A percentile compares a stretch with the other conserved stretches of the same genome.
phyloP scores from a whole-genome alignment of 2,329 filamentous ascomycete genomes.

The Pyricularia sp. region DNA sequence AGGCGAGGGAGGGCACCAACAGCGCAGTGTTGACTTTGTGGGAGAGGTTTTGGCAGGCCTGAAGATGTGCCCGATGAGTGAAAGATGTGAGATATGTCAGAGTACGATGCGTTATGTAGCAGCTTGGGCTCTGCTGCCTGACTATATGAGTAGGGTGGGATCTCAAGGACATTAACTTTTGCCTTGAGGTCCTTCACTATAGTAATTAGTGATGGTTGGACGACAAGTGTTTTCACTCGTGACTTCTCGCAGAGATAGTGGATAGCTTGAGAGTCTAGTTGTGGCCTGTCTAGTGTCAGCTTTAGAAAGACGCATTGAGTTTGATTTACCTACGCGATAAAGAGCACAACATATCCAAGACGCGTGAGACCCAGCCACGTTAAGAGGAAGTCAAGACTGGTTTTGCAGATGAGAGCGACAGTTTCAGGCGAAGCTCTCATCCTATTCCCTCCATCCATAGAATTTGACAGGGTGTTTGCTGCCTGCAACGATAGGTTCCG shows the following conservation, averaged over 20 bases:
- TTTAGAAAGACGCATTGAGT: background rate
- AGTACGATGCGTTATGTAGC: slow-evolving; percentile 33
- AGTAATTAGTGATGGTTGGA: background rate
- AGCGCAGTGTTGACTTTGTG: slow-evolving; percentile 41
- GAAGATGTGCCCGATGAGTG: slow-evolving; percentile 55
- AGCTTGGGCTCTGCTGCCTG: background rate
- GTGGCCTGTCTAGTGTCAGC: background rate
- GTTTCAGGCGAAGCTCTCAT: background rate
- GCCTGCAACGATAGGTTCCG: background rate
- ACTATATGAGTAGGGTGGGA: background rate
- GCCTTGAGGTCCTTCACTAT: background rate
- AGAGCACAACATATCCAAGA: slow-evolving; percentile 38
- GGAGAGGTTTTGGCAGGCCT: slow-evolving; percentile 49
- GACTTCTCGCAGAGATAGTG: background rate
- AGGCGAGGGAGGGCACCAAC: slow-evolving; percentile 41
- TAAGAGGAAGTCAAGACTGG: slow-evolving; percentile 43
- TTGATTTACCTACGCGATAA: slow-evolving; percentile 35
- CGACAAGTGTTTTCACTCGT: background rate
- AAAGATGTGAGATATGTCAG: slow-evolving; percentile 41
- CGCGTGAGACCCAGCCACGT: slow-evolving; percentile 47
- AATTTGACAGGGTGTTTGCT: background rate
- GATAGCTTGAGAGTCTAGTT: background rate
- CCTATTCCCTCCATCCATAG: background rate
- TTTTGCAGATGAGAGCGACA: slow-evolving; percentile 29
- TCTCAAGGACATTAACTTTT: background rate